A percentile compares a stretch with the other conserved stretches of the same genome.
phyloP scores from a whole-genome alignment of 805 yeast genomes.

The Kluyveromyces nonfermentans region DNA sequence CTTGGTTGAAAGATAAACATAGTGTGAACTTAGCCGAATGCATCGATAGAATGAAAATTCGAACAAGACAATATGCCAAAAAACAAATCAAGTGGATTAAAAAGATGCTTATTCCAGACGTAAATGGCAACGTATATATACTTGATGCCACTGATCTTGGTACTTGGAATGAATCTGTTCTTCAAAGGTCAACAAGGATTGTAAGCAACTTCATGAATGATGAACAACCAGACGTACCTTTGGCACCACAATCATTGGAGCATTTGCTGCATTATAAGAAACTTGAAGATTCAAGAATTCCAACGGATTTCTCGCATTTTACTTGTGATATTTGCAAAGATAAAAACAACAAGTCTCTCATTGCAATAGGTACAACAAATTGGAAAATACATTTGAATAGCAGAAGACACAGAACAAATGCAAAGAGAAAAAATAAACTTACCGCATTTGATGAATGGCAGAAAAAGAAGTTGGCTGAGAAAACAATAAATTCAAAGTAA shows the following conservation, averaged over 20 bases:
- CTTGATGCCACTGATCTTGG: slow-evolving; percentile 69
- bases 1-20: slow-evolving; percentile 40
- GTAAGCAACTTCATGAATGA: slow-evolving; percentile 32
- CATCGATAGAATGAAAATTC: slow-evolving; percentile 66
- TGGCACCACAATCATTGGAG: slow-evolving; percentile 34
- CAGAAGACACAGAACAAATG: slow-evolving; percentile 53
- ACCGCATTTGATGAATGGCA: slow-evolving; percentile 44
- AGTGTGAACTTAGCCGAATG: slow-evolving; percentile 35
- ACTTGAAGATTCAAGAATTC: slow-evolving; percentile 2
- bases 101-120: slow-evolving; percentile 55
- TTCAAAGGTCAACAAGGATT: slow-evolving; percentile 44
- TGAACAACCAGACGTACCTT: slow-evolving; percentile 8
- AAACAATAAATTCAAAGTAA: not conserved
- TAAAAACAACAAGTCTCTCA: slow-evolving; percentile 41
- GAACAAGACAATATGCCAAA: slow-evolving; percentile 81
- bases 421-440: slow-evolving; percentile 40
- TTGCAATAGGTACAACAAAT: slow-evolving; percentile 64
- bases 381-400: slow-evolving; percentile 64
- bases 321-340: slow-evolving; percentile 59
- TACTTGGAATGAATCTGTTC: slow-evolving; percentile 52
- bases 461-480: slow-evolving; percentile 5
- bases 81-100: slow-evolving; percentile 87
- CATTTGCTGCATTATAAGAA: slow-evolving; percentile 17
- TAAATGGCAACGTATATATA: slow-evolving; percentile 51
- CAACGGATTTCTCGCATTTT: slow-evolving; percentile 52